Percentiles rank a stretch among this genome's conserved stretches.
phyloP scores from a whole-genome alignment of 495 filamentous ascomycete species.

The Penicillium cataractarum region DNA sequence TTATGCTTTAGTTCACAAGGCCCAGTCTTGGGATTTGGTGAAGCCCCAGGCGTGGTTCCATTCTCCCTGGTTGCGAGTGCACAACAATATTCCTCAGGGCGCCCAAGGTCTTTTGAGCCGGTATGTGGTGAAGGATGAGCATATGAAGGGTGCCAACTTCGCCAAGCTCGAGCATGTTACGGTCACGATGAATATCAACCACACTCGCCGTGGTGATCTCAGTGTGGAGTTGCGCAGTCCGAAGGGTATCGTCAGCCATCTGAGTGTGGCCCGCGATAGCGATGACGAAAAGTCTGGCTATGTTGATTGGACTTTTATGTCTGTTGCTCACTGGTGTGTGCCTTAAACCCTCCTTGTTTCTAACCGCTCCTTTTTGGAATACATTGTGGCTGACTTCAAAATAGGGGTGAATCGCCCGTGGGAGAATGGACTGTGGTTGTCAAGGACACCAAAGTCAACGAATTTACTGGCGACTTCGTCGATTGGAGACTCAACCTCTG shows the following conservation, averaged over 20 bases:
- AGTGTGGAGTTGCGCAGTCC: constrained; percentile 92
- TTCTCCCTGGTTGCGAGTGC: constrained; percentile 90
- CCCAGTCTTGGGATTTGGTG: constrained; percentile 81
- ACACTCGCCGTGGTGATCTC: constrained; percentile 84
- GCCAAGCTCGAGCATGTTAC: constrained; percentile 90
- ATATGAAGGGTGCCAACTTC: constrained; percentile 80
- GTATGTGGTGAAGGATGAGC: constrained; percentile 76
- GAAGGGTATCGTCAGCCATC: constrained; percentile 76
- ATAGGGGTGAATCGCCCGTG: constrained; percentile 83
- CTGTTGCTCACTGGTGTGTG: constrained; percentile 88
- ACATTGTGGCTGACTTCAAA: constrained; percentile 16
- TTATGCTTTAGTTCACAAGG: constrained; percentile 81
- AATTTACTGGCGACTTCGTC: constrained; percentile 72
- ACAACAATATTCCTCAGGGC: constrained; percentile 85
- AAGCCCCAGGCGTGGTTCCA: constrained; percentile 98
- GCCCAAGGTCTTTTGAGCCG: constrained; percentile 74
- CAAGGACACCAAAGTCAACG: constrained; percentile 82
- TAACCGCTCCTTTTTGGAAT: neutral
- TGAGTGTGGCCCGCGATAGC: constrained; percentile 69
- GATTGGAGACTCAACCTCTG: constrained; percentile 96
- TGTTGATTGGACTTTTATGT: constrained; percentile 98
- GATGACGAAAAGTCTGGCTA: constrained; percentile 76
- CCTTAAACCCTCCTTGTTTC: neutral
- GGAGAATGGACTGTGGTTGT: constrained; percentile 91
- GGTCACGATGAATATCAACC: constrained; percentile 93